Percentiles rank a stretch among this genome's conserved stretches.
phyloP scores from a whole-genome alignment of 148 eudicot genomes.

The Arctostaphylos glauca region DNA sequence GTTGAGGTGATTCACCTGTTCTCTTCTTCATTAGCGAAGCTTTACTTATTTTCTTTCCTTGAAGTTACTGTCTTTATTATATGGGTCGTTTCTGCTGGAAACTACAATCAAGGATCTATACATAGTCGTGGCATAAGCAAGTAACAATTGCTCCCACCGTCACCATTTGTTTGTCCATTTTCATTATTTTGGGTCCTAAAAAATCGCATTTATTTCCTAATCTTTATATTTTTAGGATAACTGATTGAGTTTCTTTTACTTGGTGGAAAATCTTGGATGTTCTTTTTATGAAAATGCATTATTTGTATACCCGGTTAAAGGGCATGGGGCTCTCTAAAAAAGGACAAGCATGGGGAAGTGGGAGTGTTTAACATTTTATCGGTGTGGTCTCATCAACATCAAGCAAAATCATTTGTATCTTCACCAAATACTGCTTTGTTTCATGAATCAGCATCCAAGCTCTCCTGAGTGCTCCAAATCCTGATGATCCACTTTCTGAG shows the following conservation, averaged over 20 bases:
- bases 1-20: constrained; percentile 58
- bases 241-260: neutral
- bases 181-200: neutral
- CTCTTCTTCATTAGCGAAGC: neutral
- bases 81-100: neutral
- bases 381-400: constrained; percentile 1
- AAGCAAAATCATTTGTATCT: neutral
- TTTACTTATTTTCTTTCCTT: neutral
- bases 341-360: neutral
- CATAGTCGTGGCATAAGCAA: neutral
- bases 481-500: constrained; percentile 96
- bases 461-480: constrained; percentile 94
- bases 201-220: neutral
- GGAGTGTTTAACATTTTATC: neutral
- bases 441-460: constrained; percentile 75
- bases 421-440: constrained; percentile 3
- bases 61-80: neutral
- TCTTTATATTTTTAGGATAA: neutral
- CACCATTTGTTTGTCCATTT: neutral
- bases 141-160: neutral
- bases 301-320: neutral
- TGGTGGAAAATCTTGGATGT: neutral
- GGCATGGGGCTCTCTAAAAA: neutral
- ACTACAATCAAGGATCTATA: neutral
- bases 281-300: neutral